phyloP scores from a whole-genome alignment of 352 stramenopile species.

The Globisporangium echinulatum region DNA sequence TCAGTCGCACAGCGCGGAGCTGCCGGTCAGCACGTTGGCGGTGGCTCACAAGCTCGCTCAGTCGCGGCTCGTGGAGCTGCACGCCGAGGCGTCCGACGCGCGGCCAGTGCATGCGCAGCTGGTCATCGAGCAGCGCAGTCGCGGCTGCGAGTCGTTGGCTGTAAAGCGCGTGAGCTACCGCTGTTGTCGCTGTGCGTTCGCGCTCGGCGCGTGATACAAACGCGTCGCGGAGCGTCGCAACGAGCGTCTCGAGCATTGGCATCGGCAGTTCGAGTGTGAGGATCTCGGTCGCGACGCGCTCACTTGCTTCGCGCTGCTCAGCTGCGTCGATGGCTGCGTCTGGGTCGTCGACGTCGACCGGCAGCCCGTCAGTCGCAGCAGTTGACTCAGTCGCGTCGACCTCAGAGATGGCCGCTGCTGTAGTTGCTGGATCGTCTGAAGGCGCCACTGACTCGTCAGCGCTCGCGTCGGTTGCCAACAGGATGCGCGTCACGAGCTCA shows the following conservation, averaged over 20 bases:
- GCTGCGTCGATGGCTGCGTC: constrained; percentile 1
- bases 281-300: constrained; percentile 27
- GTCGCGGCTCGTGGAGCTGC: constrained; percentile 78
- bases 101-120: constrained; percentile 85
- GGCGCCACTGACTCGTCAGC: not conserved
- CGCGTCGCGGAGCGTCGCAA: constrained; percentile 29
- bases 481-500: constrained; percentile 1
- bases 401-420: not conserved
- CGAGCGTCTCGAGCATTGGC: constrained; percentile 16
- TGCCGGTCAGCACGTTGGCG: constrained; percentile 68
- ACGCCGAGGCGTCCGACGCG: constrained; percentile 77
- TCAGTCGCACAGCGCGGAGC: constrained; percentile 45
- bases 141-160: constrained; percentile 31
- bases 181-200: constrained; percentile 15
- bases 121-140: constrained; percentile 69
- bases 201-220: constrained; percentile 41
- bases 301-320: constrained; percentile 7
- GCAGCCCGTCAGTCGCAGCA: not conserved
- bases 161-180: constrained; percentile 19
- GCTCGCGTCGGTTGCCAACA: not conserved
- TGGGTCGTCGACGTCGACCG: not conserved
- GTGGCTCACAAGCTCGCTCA: constrained; percentile 78
- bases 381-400: not conserved
- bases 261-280: constrained; percentile 23
- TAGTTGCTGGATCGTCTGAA: not conserved